Conservation (phyloP, 2,329 filamentous ascomycete species). For the Cladosporium halotolerans region DNA sequence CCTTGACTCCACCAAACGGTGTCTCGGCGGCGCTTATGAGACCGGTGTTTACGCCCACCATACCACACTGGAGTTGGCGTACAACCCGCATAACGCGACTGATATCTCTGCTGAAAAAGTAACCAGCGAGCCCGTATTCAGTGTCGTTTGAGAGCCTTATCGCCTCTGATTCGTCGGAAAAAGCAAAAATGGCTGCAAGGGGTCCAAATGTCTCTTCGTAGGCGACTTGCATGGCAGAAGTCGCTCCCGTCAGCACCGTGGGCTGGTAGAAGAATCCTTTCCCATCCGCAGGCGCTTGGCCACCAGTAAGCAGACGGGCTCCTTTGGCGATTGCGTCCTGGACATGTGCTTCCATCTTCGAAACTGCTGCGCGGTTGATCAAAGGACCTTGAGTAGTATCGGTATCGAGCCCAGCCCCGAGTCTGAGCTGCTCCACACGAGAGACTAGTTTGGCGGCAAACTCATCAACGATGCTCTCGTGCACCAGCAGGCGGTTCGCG, state of each 20-base stretch:
- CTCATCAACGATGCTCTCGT: background rate
- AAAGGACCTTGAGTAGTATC: background rate
- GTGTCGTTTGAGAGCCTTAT: constrained; percentile 29
- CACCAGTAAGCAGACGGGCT: background rate
- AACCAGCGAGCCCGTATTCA: constrained; percentile 32
- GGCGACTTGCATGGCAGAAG: constrained; percentile 18
- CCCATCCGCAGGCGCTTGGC: background rate
- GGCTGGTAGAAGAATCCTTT: constrained; percentile 18
- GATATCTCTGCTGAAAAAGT: constrained; percentile 33
- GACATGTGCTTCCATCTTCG: background rate
- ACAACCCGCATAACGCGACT: constrained; percentile 33
- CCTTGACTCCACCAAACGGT: background rate
- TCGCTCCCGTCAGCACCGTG: constrained; percentile 21
- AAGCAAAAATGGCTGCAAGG: constrained; percentile 19
- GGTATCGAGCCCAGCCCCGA: constrained; percentile 56
- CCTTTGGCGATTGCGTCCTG: background rate
- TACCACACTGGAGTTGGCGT: constrained; percentile 35
- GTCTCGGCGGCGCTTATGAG: background rate
- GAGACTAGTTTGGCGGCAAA: background rate
- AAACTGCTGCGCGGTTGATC: background rate
- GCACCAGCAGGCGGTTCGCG: background rate
- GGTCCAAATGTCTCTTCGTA: constrained; percentile 25
- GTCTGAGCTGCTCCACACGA: constrained; percentile 59
- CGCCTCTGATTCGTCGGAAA: constrained; percentile 24
- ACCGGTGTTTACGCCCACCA: constrained; percentile 30